These are phyloP conservation scores for Tolypocladium ophioglossoides DNA, from an alignment of 2,329 filamentous ascomycete genomes.

Conservation along the genomic window DNA sequence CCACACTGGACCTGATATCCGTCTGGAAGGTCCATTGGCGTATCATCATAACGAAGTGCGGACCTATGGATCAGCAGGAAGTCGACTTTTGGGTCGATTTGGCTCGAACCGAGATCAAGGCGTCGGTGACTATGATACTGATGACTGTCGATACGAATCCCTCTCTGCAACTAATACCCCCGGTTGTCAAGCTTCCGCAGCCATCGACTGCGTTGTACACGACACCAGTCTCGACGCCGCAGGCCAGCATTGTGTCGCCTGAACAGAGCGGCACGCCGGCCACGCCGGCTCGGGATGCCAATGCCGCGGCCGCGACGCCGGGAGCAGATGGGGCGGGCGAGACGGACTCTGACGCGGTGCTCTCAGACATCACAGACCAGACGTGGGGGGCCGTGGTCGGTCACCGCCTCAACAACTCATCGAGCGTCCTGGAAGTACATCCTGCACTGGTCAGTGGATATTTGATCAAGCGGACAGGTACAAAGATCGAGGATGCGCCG, in stretches of 20 bases:
- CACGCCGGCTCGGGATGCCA: slow-evolving; percentile 33
- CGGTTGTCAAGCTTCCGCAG: slow-evolving; percentile 36
- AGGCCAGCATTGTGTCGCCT: slow-evolving; percentile 47
- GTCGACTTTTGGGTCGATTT: slow-evolving; percentile 47
- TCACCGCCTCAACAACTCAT: slow-evolving; percentile 53
- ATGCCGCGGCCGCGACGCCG: slow-evolving; percentile 32
- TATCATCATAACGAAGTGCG: slow-evolving; percentile 62
- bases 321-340: slow-evolving; percentile 32
- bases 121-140: slow-evolving; percentile 44
- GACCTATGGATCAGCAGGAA: slow-evolving; percentile 57
- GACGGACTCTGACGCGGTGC: slow-evolving; percentile 45
- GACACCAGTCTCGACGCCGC: slow-evolving; percentile 60
- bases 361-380: slow-evolving; percentile 64
- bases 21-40: slow-evolving; percentile 66
- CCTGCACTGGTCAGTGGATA: slow-evolving; percentile 54
- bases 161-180: slow-evolving; percentile 51
- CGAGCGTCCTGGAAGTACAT: slow-evolving; percentile 41
- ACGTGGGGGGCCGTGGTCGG: slow-evolving; percentile 64
- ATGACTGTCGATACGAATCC: slow-evolving; percentile 56
- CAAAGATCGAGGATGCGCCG: slow-evolving; percentile 45
- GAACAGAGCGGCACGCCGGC: slow-evolving; percentile 44
- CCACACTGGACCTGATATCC: slow-evolving; percentile 62
- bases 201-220: slow-evolving; percentile 37
- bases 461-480: slow-evolving; percentile 51
- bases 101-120: slow-evolving; percentile 39